Evolutionary conservation across 108 stramenopile genomes (phyloP), one percentile per base, ranked within the genome.

Genomic region (Schizochytrium sp.): DNA sequence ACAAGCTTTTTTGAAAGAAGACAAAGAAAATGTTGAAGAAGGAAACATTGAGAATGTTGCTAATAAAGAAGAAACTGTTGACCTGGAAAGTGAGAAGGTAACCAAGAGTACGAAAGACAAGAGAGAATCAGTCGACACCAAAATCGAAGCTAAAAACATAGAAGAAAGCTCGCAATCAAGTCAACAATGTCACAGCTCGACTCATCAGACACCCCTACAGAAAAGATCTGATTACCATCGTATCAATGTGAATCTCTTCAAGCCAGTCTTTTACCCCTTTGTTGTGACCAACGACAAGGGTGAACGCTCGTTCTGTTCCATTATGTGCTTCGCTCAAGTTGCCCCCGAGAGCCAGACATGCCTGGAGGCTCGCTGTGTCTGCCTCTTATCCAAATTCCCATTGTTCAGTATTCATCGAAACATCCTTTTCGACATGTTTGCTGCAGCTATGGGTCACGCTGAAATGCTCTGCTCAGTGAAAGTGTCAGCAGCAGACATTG

Each of bases 341-440:
- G 7, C 64, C 12, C 12, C 40, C 64, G 2, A 83, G 17, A 28
- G 55, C 45, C 38, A n/a, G 50, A 55, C 1, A 10, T 19, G n/a
- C 17, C 50, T 83, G 0, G 76, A 83, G 28, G 76, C 50, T 8
- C 76, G 76, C 50, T 83, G 76, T 53, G 50, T 83, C 12, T 83
- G 76, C 53, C 53, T 83, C 3, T 53, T 7, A 10, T 83, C 76
- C 10, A 49, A 83, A 28, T 53, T 55, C 10, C 76, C 76, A 13
- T 38, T 55, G 10, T 55, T 83, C 76, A 40, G 50, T 5, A 10
- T 83, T 28, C 76, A 83, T 42, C 76, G 76, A 8, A 83, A 13
- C 0, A 8, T 83, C 0, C 53, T 83, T 38, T 83, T 83, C 28
- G 76, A 83, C 53, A 83, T 83, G 76, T 83, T 83, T 83, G 76